Conservation (phyloP, 306 rosid genomes). For the Gynostemma pentaphyllum region DNA sequence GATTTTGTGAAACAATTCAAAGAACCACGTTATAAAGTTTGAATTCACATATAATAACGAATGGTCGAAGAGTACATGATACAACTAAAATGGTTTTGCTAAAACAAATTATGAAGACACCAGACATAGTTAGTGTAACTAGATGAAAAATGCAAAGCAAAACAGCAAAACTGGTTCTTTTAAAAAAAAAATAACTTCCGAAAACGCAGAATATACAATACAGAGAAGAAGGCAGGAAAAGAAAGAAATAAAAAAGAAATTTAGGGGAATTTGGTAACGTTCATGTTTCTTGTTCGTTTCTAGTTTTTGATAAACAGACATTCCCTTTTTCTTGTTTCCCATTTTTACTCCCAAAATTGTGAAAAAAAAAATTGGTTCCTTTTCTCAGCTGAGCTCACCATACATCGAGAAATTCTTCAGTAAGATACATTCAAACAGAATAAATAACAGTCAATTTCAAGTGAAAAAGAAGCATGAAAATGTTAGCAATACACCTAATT, state of each 20-base stretch:
- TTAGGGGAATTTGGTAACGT: no score
- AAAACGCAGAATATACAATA: background rate
- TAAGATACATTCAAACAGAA: background rate
- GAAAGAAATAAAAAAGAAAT: background rate
- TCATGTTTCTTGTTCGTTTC: no score
- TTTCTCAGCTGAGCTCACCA: background rate
- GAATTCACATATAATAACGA: background rate
- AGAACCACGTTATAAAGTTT: background rate
- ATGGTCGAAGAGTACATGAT: background rate
- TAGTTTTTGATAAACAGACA: no score
- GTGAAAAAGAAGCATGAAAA: no score
- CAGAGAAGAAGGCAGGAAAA: background rate
- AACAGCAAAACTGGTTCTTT: background rate
- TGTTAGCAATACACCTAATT: no score
- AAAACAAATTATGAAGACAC: background rate
- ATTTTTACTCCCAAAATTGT: no score
- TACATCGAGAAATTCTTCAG: background rate
- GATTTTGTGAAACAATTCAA: background rate
- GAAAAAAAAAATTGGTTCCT: no score
- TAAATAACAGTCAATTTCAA: background rate
- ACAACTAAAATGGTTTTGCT: background rate
- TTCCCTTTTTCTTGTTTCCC: background rate
- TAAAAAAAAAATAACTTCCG: background rate
- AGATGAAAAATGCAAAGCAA: background rate
- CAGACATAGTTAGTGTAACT: background rate